Evolutionary conservation across 2,329 filamentous ascomycete species (phyloP).

Genomic region (Penicillium sumatraense): DNA sequence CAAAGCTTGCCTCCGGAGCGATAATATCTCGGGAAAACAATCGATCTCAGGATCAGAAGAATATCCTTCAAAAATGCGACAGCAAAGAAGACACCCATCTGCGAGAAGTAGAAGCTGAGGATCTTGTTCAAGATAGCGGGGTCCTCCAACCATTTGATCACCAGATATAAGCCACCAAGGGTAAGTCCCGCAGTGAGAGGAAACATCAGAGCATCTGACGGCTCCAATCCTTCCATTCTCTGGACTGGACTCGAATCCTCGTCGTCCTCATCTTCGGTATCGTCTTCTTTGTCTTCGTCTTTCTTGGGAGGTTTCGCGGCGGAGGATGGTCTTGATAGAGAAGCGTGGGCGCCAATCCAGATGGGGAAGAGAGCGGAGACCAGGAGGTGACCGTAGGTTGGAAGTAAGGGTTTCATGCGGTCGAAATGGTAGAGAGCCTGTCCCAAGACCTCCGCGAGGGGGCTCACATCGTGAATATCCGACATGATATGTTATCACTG

Average conservation of each 20-base stretch:
- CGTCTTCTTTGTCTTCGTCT: conserved; percentile 33
- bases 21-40: conserved; percentile 77
- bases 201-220: conserved; percentile 82
- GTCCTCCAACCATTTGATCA: conserved; percentile 88
- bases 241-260: conserved; percentile 58
- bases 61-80: conserved; percentile 74
- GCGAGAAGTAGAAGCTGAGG: conserved; percentile 80
- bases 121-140: conserved; percentile 80
- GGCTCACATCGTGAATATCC: conserved; percentile 36
- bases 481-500: conserved; percentile 8
- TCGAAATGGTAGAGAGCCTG: conserved; percentile 51
- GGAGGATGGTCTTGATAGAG: conserved; percentile 80
- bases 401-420: conserved; percentile 51
- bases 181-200: conserved; percentile 76
- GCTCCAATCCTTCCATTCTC: conserved; percentile 70
- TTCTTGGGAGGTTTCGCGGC: conserved; percentile 66
- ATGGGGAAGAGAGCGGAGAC: conserved; percentile 79
- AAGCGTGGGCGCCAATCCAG: conserved; percentile 82
- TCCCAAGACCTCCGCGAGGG: conserved; percentile 45
- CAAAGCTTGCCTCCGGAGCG: conserved; percentile 56
- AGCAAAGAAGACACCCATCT: conserved; percentile 77
- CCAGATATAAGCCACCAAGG: conserved; percentile 78
- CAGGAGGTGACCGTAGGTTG: conserved; percentile 65
- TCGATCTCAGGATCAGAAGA: conserved; percentile 65
- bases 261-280: conserved; percentile 46